These are phyloP conservation scores for Rhynchosporium secalis DNA, from an alignment of 2,329 filamentous ascomycete genomes.

Conservation along the genomic window DNA sequence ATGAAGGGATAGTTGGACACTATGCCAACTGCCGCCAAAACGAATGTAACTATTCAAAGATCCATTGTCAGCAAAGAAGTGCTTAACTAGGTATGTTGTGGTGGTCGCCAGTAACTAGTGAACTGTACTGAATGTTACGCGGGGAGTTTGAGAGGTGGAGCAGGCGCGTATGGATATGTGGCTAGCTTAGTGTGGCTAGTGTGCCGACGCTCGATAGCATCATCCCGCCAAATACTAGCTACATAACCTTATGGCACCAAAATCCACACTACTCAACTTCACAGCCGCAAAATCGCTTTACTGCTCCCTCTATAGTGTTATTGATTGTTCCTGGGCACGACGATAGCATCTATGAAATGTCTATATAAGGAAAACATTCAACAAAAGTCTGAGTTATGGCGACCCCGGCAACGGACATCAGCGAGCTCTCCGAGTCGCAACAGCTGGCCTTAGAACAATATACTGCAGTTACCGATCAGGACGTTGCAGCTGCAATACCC, in stretches of 20 bases:
- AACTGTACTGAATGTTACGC: constrained; percentile 12
- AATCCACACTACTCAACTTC: not conserved
- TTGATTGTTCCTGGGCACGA: not conserved
- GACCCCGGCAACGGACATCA: constrained; percentile 17
- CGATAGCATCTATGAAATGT: not conserved
- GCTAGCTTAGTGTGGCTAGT: constrained; percentile 3
- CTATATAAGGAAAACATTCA: not conserved
- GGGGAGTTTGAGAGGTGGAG: constrained; percentile 11
- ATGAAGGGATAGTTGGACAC: constrained; percentile 16
- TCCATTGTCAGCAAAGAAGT: constrained; percentile 3
- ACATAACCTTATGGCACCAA: not conserved
- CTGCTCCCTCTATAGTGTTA: no score
- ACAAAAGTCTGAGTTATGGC: constrained; percentile 6
- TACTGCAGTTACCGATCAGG: constrained; percentile 83
- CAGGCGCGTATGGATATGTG: not conserved
- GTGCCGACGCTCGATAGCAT: not conserved
- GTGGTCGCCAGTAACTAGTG: not conserved
- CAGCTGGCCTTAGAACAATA: constrained; percentile 86
- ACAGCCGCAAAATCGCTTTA: no score
- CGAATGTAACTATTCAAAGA: constrained; percentile 12
- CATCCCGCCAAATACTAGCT: not conserved
- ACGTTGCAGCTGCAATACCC: constrained; percentile 71
- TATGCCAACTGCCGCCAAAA: constrained; percentile 1
- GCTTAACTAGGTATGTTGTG: not conserved
- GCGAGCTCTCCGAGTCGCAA: constrained; percentile 29